Conservation (phyloP, 768 basidiomycete species). For the Lentinula sp. region DNA sequence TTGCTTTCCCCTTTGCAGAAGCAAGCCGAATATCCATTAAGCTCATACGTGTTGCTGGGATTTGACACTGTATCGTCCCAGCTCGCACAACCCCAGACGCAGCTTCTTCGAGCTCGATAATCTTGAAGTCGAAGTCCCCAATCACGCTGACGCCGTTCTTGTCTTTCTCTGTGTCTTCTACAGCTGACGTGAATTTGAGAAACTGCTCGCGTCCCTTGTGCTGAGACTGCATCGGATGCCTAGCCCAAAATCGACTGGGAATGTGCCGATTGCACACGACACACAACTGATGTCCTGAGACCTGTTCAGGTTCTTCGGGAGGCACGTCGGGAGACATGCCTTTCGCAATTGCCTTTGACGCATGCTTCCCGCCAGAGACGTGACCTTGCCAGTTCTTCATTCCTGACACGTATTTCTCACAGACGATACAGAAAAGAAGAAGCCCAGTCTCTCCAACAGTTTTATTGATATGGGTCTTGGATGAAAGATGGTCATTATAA, state of each 20-base stretch:
- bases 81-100: neutral
- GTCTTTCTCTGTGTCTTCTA: conserved; percentile 28
- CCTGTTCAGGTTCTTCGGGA: conserved; percentile 12
- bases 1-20: neutral
- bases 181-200: conserved; percentile 16
- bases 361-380: conserved; percentile 10
- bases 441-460: neutral
- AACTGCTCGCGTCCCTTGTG: conserved; percentile 21
- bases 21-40: neutral
- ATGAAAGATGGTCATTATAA: conserved; percentile 12
- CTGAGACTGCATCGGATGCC: conserved; percentile 9
- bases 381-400: conserved; percentile 15
- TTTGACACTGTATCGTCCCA: conserved; percentile 3
- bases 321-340: conserved; percentile 12
- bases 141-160: conserved; percentile 26
- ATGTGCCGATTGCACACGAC: conserved; percentile 17
- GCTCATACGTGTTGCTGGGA: neutral
- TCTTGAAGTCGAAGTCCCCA: conserved; percentile 27
- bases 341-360: neutral
- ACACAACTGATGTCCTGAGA: conserved; percentile 13
- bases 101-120: conserved; percentile 19
- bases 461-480: conserved; percentile 11
- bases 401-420: conserved; percentile 3
- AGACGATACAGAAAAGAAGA: conserved; percentile 9
- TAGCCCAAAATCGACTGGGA: conserved; percentile 2